Evolutionary conservation across 2,329 filamentous ascomycete genomes (phyloP), one percentile per base, ranked within the genome.

Genomic region (Elsinoe australis): DNA sequence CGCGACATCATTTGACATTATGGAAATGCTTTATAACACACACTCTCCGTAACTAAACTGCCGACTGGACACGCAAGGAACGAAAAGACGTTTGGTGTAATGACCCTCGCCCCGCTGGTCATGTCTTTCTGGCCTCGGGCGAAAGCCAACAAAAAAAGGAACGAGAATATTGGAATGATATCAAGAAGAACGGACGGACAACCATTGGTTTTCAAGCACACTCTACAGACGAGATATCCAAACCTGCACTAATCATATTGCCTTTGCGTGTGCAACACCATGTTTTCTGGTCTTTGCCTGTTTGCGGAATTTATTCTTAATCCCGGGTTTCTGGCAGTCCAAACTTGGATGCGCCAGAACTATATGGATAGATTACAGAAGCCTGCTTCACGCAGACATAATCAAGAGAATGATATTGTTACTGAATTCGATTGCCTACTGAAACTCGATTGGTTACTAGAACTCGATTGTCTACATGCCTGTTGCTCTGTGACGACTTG

Each of bases 161-260:
- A 21, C 17, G 19, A 6, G 24, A 32, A 44, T 21, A 32, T 21
- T 44, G 39, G 39, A 28, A 44, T 44, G 39, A 19, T n/a, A 44
- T 44, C 26, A 44, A 44, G 39, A 15, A 44, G 18, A 41, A 41
- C 8, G 36, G 12, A 42, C 15, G 28, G 9, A 14, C 10, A 31
- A 17, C 21, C 26, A 14, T 32, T 44, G n/a, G 24, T n/a, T 44
- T 19, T 32, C 17, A 17, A 28, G 39, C 39, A 44, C 28, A 32
- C 24, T 32, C 39, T 19, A 44, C 21, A 44, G 39, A 44, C 28
- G 39, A 44, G 24, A 44, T 44, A 44, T 44, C 39, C 26, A 44
- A 15, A 44, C 39, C 39, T 44, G 39, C 39, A 44, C 39, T 44
- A 44, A 44, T 31, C 38, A 42, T 26, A 42, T 44, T 32, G 21